These are phyloP conservation scores for Rhodamnia rubescens DNA, from an alignment of 345 rosid species.

Conservation along the genomic window DNA sequence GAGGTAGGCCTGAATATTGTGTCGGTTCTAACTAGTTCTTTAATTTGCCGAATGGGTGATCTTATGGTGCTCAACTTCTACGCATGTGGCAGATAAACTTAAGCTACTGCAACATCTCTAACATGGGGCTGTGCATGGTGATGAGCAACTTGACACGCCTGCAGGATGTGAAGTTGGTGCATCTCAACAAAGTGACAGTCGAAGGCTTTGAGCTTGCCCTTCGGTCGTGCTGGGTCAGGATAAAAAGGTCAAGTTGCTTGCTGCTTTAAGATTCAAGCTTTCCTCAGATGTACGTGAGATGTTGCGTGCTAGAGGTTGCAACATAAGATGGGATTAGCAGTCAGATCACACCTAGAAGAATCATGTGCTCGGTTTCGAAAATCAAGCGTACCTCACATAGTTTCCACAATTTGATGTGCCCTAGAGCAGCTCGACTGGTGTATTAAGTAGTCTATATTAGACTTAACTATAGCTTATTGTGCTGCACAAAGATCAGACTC, in stretches of 20 bases:
- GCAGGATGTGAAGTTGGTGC: constrained; percentile 83
- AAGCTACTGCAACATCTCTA: constrained; percentile 54
- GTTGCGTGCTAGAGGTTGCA: constrained; percentile 64
- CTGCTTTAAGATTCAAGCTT: constrained; percentile 51
- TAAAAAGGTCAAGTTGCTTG: constrained; percentile 81
- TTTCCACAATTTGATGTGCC: neutral
- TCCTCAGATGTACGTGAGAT: constrained; percentile 59
- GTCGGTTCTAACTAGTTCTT: neutral
- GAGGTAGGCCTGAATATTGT: neutral
- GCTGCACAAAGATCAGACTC: neutral
- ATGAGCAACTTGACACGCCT: constrained; percentile 72
- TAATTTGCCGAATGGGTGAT: neutral
- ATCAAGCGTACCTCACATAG: neutral
- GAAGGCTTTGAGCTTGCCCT: constrained; percentile 78
- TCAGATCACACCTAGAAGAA: neutral
- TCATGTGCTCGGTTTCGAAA: neutral
- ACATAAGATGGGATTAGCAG: constrained; percentile 57
- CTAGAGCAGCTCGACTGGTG: neutral
- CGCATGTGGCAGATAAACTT: constrained; percentile 66
- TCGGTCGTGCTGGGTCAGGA: constrained; percentile 46
- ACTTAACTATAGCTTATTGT: neutral
- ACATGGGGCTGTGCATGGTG: constrained; percentile 47
- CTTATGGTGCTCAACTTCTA: neutral
- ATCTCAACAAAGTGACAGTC: constrained; percentile 48
- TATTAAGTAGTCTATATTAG: neutral